A percentile compares a stretch with the other conserved stretches of the same genome.
Evolutionary conservation across 192 early-diverging fungal genomes (phyloP).

Genomic region (Lobosporangium transversale): DNA sequence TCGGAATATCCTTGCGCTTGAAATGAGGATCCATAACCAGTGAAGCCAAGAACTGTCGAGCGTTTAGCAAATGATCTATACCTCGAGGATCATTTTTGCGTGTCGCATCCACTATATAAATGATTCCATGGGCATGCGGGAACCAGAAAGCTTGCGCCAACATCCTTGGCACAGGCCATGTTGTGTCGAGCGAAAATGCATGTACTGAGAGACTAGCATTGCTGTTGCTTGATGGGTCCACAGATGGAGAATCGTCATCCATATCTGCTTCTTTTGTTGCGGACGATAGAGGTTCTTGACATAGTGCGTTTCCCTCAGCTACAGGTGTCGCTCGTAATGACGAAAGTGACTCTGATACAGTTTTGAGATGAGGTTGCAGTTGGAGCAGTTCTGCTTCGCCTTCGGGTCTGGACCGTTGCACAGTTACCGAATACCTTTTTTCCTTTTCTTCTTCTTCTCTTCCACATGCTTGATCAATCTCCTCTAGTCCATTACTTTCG

Average conservation of each 20-base stretch:
- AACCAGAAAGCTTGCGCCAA: conserved; percentile 48
- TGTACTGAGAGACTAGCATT: conserved; percentile 43
- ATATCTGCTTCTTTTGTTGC: neutral
- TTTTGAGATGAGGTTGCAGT: too few relatives aligned
- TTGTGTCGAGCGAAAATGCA: conserved; percentile 44
- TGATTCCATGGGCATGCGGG: conserved; percentile 42
- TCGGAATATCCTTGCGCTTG: conserved; percentile 23
- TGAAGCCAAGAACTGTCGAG: conserved; percentile 37
- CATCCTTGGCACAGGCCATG: conserved; percentile 37
- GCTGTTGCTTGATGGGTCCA: neutral
- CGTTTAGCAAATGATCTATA: conserved; percentile 39
- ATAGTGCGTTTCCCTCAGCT: too few relatives aligned
- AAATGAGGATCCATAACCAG: conserved; percentile 30
- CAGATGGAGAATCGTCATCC: neutral
- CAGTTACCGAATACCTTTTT: too few relatives aligned
- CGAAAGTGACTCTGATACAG: too few relatives aligned
- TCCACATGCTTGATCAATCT: too few relatives aligned
- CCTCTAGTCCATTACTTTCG: too few relatives aligned
- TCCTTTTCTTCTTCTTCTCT: too few relatives aligned
- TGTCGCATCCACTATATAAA: conserved; percentile 47
- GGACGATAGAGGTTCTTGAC: too few relatives aligned
- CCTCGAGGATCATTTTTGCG: conserved; percentile 50
- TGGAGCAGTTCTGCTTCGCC: too few relatives aligned
- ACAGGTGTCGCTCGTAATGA: too few relatives aligned
- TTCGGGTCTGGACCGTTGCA: too few relatives aligned